These are phyloP conservation scores for Stereocaulon alpinum DNA, from an alignment of 495 filamentous ascomycete genomes.

Conservation along the genomic window DNA sequence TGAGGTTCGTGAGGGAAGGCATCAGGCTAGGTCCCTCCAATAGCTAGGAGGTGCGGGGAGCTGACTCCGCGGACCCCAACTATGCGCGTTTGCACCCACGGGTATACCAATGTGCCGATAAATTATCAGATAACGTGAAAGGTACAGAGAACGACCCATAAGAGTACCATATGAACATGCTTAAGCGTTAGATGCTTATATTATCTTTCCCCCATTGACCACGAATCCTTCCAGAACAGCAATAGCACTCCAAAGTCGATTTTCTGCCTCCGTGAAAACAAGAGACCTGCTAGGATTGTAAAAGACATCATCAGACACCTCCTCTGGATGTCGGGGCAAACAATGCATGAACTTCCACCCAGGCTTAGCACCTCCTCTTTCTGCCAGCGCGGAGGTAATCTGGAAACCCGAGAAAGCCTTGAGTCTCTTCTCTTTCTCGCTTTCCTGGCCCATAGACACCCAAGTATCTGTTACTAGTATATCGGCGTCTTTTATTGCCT, in stretches of 20 bases:
- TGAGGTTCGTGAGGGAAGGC: too few relatives aligned
- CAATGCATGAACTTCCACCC: conserved; percentile 99
- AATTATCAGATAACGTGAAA: too few relatives aligned
- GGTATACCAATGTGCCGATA: too few relatives aligned
- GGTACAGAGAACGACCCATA: too few relatives aligned
- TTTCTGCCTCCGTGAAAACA: conserved; percentile 91
- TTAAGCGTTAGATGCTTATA: conserved; percentile 22
- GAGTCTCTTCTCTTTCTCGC: conserved; percentile 61
- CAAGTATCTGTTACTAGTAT: conserved; percentile 93
- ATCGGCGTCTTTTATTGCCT: conserved; percentile 81
- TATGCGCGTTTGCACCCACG: too few relatives aligned
- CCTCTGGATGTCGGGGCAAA: conserved; percentile 84
- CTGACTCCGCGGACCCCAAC: too few relatives aligned
- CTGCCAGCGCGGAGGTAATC: conserved; percentile 71
- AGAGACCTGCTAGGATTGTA: conserved; percentile 63
- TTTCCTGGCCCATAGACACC: conserved; percentile 96
- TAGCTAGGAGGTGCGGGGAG: too few relatives aligned
- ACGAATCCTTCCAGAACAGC: conserved; percentile 82
- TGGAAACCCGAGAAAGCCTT: conserved; percentile 84
- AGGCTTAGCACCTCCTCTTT: conserved; percentile 75
- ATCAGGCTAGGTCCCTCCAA: too few relatives aligned
- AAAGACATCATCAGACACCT: conserved; percentile 90
- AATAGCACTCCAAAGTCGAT: conserved; percentile 82
- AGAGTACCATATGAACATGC: too few relatives aligned
- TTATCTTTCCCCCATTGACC: conserved; percentile 73